Evolutionary conservation across 352 stramenopile genomes (phyloP), one percentile per base, ranked within the genome.

Genomic region (Globisporangium middletonii): DNA sequence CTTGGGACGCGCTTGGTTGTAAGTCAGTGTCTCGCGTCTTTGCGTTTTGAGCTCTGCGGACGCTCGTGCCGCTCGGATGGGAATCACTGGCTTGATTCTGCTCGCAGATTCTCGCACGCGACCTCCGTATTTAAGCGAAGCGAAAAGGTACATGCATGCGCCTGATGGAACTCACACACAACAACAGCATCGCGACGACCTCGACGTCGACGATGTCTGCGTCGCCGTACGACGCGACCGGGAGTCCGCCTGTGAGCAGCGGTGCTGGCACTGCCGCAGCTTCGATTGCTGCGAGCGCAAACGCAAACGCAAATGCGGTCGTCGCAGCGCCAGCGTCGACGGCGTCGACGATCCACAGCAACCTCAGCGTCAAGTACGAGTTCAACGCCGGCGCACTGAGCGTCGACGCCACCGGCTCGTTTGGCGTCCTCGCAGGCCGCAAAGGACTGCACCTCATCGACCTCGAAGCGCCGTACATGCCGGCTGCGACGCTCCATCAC

Each of bases 371-470:
- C 46, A 78, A 69, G 50, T 71, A 86, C 53, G 82, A 89, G 50
- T 30, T 90, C 63, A 84, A 81, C 53, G 81, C 84, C 8, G 75
- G 71, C 43, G 81, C 80, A 26, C 60, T 94, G 38, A 88, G 73
- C 46, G 79, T 94, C 23, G 81, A 92, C 62, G 84, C 81, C 45
- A 88, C 78, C 15, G 82, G 84, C 13, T 67, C 69, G 8, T 67
- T 86, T 4, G 84, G 66, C 4, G 79, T 94, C 28, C 66, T 94
- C 28, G 84, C 78, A 2, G 76, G 77, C 11, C 75, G 81, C 19
- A 84, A 78, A 42, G 84, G 84, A 0, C 73, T 94, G 28, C 79
- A 94, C 33, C 56, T 94, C 1, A 63, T 94, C 13, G 77, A 91
- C 43, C 67, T 94, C 11, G 82, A 90, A 53, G 68, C 75, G 55